phyloP scores from a whole-genome alignment of 2,329 filamentous ascomycete genomes.

The Anisogramma anomala region DNA sequence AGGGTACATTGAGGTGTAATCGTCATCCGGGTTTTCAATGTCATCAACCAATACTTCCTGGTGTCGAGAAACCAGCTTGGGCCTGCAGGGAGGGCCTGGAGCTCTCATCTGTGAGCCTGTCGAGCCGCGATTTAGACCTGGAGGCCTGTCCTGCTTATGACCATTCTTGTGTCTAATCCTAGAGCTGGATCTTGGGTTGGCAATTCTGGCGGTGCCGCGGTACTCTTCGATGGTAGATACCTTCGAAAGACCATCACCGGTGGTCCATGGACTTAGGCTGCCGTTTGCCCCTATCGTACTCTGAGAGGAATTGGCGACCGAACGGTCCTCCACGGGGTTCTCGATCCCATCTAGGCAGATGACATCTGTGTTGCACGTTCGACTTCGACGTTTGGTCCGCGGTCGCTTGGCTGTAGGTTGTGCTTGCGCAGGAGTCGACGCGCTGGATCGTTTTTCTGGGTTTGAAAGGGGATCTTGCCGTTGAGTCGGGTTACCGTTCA shows the following conservation, averaged over 20 bases:
- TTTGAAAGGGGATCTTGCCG: background rate
- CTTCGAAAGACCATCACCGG: slow-evolving; percentile 3
- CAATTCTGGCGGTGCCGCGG: background rate
- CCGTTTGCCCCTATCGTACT: background rate
- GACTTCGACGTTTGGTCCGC: too few species aligned
- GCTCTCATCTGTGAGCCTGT: background rate
- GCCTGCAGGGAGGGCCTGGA: background rate
- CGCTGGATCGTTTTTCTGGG: slow-evolving; percentile 4
- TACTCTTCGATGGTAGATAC: slow-evolving; percentile 1
- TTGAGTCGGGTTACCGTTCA: background rate
- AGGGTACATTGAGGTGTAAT: too few species aligned
- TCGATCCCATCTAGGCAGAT: slow-evolving; percentile 1
- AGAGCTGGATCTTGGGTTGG: too few species aligned
- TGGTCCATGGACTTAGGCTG: slow-evolving; percentile 5
- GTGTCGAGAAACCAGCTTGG: background rate
- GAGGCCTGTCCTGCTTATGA: background rate
- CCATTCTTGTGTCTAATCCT: slow-evolving; percentile 4
- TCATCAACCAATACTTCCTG: background rate
- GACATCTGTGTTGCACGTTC: too few species aligned
- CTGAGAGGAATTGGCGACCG: background rate
- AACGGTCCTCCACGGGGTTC: background rate
- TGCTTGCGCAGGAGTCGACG: background rate
- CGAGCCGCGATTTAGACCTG: background rate
- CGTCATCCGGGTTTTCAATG: slow-evolving; percentile 8
- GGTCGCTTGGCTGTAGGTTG: slow-evolving; percentile 7